phyloP scores from a whole-genome alignment of 2,329 filamentous ascomycete species.

The Biscogniauxia mediterranea region DNA sequence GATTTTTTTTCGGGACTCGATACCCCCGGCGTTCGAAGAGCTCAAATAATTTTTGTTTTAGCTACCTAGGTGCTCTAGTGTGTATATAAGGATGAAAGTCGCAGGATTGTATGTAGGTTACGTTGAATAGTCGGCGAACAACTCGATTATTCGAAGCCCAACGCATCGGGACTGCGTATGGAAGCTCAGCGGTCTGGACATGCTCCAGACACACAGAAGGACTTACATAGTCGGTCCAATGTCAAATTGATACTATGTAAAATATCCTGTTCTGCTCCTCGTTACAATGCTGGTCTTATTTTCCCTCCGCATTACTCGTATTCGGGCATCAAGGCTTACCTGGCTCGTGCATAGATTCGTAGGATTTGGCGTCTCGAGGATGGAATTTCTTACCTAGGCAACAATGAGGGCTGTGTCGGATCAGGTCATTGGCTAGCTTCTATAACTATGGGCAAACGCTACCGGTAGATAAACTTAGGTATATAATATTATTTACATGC shows the following conservation, averaged over 20 bases:
- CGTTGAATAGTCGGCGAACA: neutral
- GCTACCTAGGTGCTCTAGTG: neutral
- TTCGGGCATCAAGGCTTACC: neutral
- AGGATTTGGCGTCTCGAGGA: neutral
- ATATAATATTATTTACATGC: too few species aligned
- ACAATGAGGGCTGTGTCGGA: neutral
- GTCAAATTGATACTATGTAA: neutral
- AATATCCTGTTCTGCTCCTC: neutral
- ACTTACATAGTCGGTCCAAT: neutral
- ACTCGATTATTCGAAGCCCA: neutral
- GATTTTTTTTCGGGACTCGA: neutral
- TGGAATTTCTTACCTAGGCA: neutral
- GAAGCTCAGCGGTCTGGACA: neutral
- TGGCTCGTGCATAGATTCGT: neutral
- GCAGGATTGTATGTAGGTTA: neutral
- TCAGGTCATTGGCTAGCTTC: neutral
- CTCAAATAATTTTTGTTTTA: neutral
- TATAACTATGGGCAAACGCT: neutral
- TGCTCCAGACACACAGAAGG: neutral
- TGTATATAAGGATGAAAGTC: neutral
- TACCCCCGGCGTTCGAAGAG: neutral
- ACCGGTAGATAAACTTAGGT: neutral
- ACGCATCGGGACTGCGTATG: neutral
- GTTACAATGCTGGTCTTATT: too few species aligned
- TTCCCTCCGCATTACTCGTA: neutral